Percentiles rank a stretch among this genome's conserved stretches.
phyloP scores from a whole-genome alignment of 2,329 filamentous ascomycete genomes.

The Chrysoporthe puriensis region DNA sequence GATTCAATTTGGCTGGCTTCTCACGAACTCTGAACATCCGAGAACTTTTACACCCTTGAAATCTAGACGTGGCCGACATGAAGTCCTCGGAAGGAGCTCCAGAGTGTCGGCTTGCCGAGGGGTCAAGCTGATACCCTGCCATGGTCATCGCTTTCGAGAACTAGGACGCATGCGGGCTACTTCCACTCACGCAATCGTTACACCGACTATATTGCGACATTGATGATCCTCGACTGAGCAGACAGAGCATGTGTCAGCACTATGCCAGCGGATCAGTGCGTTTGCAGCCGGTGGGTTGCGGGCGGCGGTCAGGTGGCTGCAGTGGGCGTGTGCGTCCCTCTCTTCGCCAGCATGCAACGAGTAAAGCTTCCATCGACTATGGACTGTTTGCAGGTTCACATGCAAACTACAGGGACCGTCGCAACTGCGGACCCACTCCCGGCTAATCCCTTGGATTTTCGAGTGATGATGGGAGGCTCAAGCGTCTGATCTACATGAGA shows the following conservation, averaged over 20 bases:
- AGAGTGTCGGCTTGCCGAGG: neutral
- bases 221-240: conserved; percentile 1
- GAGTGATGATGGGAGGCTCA: neutral
- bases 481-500: neutral
- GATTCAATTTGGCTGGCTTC: neutral
- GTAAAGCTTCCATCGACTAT: neutral
- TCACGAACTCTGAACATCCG: neutral
- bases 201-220: conserved; percentile 21
- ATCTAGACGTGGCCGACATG: neutral
- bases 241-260: conserved; percentile 13
- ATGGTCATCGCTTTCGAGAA: neutral
- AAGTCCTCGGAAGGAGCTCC: neutral
- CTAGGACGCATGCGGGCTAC: neutral
- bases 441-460: neutral
- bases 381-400: conserved; percentile 24
- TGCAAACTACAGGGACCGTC: conserved; percentile 13
- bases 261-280: conserved; percentile 9
- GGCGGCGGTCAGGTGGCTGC: conserved; percentile 4
- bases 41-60: neutral
- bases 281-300: conserved; percentile 3
- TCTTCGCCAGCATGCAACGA: neutral
- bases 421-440: conserved; percentile 7
- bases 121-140: neutral
- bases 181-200: neutral
- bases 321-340: neutral